A percentile compares a stretch with the other conserved stretches of the same genome.
Conservation (phyloP, 495 filamentous ascomycete genomes). For the Hypoxylon intermedium region DNA sequence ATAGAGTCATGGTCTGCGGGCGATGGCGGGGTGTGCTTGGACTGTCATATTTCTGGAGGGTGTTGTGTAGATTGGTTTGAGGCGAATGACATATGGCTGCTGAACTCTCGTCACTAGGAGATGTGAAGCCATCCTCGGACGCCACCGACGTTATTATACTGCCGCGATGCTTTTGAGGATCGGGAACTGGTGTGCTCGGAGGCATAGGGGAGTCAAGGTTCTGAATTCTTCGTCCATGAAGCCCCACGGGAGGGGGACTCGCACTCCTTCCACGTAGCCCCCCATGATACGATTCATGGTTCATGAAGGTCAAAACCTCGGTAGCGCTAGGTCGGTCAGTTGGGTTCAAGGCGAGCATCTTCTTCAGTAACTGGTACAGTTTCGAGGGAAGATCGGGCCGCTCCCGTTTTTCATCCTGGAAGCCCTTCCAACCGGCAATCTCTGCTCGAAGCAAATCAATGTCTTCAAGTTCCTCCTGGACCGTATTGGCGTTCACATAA, state of each 20-base stretch:
- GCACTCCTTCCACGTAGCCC: constrained; percentile 45
- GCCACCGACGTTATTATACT: constrained; percentile 25
- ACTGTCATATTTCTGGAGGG: constrained; percentile 42
- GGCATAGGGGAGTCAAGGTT: constrained; percentile 63
- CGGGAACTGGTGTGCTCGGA: constrained; percentile 52
- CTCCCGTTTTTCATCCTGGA: constrained; percentile 74
- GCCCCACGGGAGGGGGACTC: constrained; percentile 48
- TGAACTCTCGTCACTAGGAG: constrained; percentile 43
- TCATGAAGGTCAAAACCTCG: constrained; percentile 84
- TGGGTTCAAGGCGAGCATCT: constrained; percentile 80
- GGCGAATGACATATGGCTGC: constrained; percentile 36
- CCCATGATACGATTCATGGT: constrained; percentile 63
- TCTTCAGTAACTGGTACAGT: constrained; percentile 83
- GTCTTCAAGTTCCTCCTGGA: constrained; percentile 93
- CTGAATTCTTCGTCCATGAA: constrained; percentile 58
- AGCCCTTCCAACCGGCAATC: constrained; percentile 85
- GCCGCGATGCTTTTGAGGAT: constrained; percentile 46
- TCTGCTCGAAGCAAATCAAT: constrained; percentile 87
- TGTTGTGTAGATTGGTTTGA: constrained; percentile 38
- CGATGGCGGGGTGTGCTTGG: constrained; percentile 44
- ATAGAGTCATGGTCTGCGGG: constrained; percentile 41
- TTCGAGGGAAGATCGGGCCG: constrained; percentile 84
- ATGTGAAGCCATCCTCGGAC: constrained; percentile 42
- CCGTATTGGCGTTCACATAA: constrained; percentile 79
- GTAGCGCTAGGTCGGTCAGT: constrained; percentile 80